A percentile compares a stretch with the other conserved stretches of the same genome.
phyloP scores from a whole-genome alignment of 2,329 filamentous ascomycete species.

The Epicoccum nigrum region DNA sequence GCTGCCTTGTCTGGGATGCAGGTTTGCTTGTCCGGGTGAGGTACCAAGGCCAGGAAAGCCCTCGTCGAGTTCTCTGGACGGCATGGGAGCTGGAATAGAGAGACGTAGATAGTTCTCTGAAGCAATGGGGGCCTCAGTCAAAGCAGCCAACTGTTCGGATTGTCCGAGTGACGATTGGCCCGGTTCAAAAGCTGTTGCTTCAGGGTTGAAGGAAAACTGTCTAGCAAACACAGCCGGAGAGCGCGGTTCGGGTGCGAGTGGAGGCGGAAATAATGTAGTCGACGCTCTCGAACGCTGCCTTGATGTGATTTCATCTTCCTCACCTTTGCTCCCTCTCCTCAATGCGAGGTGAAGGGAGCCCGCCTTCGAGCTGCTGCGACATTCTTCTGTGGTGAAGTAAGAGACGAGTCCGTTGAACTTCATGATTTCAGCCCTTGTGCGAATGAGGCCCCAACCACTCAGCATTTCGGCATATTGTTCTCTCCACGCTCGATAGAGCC shows the following conservation, averaged over 20 bases:
- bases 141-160: slow-evolving; percentile 22
- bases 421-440: slow-evolving; percentile 63
- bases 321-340: slow-evolving; percentile 22
- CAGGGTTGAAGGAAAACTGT: slow-evolving; percentile 45
- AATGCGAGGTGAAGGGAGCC: slow-evolving; percentile 35
- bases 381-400: slow-evolving; percentile 36
- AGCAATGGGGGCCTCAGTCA: slow-evolving; percentile 23
- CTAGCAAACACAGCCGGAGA: slow-evolving; percentile 34
- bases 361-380: slow-evolving; percentile 35
- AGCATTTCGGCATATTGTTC: slow-evolving; percentile 64
- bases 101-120: slow-evolving; percentile 41
- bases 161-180: slow-evolving; percentile 24
- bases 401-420: slow-evolving; percentile 58
- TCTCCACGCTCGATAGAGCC: slow-evolving; percentile 60
- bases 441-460: slow-evolving; percentile 62
- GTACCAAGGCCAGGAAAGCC: slow-evolving; percentile 24
- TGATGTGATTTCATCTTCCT: slow-evolving; percentile 16
- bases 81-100: slow-evolving; percentile 33
- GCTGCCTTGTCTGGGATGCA: slow-evolving; percentile 22
- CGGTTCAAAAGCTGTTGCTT: slow-evolving; percentile 44
- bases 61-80: slow-evolving; percentile 28
- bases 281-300: slow-evolving; percentile 31
- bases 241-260: slow-evolving; percentile 24
- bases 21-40: slow-evolving; percentile 22
- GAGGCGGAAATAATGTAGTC: slow-evolving; percentile 34